Conservation (phyloP, 2,329 filamentous ascomycete species). For the Daldinia sp. region DNA sequence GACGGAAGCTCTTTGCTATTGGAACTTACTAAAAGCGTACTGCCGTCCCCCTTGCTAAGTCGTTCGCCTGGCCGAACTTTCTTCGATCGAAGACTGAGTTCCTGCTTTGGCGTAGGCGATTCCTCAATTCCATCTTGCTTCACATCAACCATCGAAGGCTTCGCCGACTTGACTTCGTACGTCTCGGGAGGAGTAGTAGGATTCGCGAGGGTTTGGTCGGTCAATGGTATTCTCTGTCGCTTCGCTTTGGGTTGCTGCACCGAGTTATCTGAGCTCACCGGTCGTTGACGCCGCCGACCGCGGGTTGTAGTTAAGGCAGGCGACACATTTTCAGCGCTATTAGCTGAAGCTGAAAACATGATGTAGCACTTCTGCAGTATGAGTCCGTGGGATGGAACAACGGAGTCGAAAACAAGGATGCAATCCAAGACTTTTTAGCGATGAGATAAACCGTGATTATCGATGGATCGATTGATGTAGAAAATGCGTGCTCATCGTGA, state of each 20-base stretch:
- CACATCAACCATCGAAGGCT: conserved; percentile 58
- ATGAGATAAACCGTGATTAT: conserved; percentile 36
- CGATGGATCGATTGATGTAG: conserved; percentile 45
- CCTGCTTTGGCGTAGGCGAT: conserved; percentile 57
- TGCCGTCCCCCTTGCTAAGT: conserved; percentile 74
- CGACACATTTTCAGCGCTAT: conserved; percentile 56
- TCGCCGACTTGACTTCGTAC: conserved; percentile 68
- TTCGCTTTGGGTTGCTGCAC: conserved; percentile 72
- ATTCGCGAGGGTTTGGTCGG: conserved; percentile 68
- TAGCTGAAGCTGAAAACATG: conserved; percentile 72
- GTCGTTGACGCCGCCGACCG: conserved; percentile 72
- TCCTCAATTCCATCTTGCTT: conserved; percentile 64
- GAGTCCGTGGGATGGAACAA: conserved; percentile 15
- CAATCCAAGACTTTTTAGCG: conserved; percentile 30
- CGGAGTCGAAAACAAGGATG: conserved; percentile 27
- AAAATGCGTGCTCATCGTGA: conserved; percentile 43
- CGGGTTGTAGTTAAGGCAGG: conserved; percentile 66
- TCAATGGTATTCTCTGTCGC: conserved; percentile 69
- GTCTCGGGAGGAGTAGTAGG: conserved; percentile 65
- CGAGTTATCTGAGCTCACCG: conserved; percentile 66
- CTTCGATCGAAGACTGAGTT: conserved; percentile 71
- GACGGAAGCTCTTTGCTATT: conserved; percentile 14
- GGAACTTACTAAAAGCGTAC: conserved; percentile 72
- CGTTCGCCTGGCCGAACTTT: conserved; percentile 73
- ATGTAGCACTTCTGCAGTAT: conserved; percentile 39